phyloP scores from a whole-genome alignment of 441 rosid species.

The Geranium incanum region DNA sequence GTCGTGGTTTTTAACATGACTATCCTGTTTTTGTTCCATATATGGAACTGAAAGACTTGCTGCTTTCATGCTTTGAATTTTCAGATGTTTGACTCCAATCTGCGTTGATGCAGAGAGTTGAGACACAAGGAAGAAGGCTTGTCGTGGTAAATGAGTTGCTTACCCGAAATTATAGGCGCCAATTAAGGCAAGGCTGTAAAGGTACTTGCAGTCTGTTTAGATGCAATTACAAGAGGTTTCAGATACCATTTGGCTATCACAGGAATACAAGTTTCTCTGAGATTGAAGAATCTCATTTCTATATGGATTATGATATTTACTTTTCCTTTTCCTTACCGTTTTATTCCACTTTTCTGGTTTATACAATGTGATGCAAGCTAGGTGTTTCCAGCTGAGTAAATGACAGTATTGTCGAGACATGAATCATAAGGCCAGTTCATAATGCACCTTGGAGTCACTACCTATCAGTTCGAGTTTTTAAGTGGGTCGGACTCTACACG shows the following conservation, averaged over 20 bases:
- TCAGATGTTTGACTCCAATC: background rate
- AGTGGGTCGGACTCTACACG: no score
- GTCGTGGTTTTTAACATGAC: background rate
- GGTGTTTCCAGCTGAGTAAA: no score
- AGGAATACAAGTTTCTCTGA: conserved; percentile 1
- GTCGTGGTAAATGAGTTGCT: background rate
- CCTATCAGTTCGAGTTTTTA: no score
- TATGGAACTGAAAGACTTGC: background rate
- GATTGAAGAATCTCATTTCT: background rate
- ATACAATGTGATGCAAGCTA: background rate
- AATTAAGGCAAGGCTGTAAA: background rate
- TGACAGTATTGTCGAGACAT: background rate
- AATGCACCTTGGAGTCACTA: background rate
- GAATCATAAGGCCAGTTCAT: background rate
- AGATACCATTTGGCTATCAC: background rate
- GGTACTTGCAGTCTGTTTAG: background rate
- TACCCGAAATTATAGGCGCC: background rate
- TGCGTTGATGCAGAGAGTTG: background rate
- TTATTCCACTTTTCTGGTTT: background rate
- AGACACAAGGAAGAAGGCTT: background rate
- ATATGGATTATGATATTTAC: background rate
- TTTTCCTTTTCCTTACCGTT: background rate
- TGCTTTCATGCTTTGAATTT: background rate
- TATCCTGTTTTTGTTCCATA: background rate
- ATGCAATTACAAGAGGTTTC: background rate